These are phyloP conservation scores for Leccinellum rugosiceps DNA, from an alignment of 768 basidiomycete species.

Conservation along the genomic window DNA sequence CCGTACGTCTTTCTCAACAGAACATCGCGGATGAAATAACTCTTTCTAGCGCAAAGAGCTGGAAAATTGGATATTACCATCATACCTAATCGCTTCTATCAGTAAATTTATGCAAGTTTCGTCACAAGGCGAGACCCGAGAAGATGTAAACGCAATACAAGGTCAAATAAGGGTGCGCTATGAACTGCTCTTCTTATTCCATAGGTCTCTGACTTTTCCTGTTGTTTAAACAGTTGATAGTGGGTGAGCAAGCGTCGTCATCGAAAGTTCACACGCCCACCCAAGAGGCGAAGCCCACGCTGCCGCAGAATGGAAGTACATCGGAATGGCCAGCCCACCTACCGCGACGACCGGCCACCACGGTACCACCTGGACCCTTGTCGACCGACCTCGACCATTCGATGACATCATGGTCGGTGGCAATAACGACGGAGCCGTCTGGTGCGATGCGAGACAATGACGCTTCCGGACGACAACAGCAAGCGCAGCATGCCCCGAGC, in stretches of 20 bases:
- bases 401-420: slow-evolving; percentile 7
- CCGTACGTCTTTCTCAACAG: slow-evolving; percentile 21
- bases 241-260: slow-evolving; percentile 16
- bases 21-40: slow-evolving; percentile 22
- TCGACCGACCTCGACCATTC: slow-evolving; percentile 12
- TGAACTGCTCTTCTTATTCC: slow-evolving; percentile 38
- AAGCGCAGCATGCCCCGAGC: not conserved
- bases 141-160: slow-evolving; percentile 33
- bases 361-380: slow-evolving; percentile 9
- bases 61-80: slow-evolving; percentile 42
- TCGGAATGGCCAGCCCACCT: slow-evolving; percentile 27
- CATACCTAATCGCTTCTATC: slow-evolving; percentile 37
- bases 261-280: slow-evolving; percentile 11
- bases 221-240: slow-evolving; percentile 44
- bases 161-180: slow-evolving; percentile 56
- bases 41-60: slow-evolving; percentile 40
- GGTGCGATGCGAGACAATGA: slow-evolving; percentile 12
- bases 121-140: slow-evolving; percentile 22
- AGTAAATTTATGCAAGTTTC: slow-evolving; percentile 28
- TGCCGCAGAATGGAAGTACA: slow-evolving; percentile 13
- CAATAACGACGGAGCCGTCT: slow-evolving; percentile 8
- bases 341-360: slow-evolving; percentile 20
- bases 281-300: slow-evolving; percentile 8
- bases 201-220: slow-evolving; percentile 40
- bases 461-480: slow-evolving; percentile 1